A percentile compares a stretch with the other conserved stretches of the same genome.
phyloP scores from a whole-genome alignment of 495 filamentous ascomycete species.

The Cercophora samala region DNA sequence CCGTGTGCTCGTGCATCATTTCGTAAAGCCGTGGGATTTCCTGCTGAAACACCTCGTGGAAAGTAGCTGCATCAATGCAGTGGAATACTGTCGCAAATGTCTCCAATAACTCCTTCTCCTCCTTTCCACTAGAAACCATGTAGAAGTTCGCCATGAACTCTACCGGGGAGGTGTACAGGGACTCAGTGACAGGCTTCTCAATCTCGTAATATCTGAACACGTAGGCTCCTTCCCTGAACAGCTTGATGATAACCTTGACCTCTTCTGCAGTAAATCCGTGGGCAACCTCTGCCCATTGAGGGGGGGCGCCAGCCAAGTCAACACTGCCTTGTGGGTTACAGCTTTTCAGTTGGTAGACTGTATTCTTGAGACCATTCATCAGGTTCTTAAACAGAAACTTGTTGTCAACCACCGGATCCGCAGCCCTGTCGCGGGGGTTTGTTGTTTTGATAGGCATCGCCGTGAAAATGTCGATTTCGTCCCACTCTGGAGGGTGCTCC shows the following conservation, averaged over 20 bases:
- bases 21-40: slow-evolving; percentile 96
- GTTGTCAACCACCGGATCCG: slow-evolving; percentile 94
- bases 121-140: slow-evolving; percentile 84
- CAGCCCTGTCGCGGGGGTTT: slow-evolving; percentile 83
- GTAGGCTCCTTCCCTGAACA: slow-evolving; percentile 92
- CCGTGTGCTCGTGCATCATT: slow-evolving; percentile 96
- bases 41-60: slow-evolving; percentile 96
- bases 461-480: slow-evolving; percentile 95
- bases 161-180: slow-evolving; percentile 70
- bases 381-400: slow-evolving; percentile 98
- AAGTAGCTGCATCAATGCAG: slow-evolving; percentile 95
- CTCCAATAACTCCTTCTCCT: slow-evolving; percentile 96
- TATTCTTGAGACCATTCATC: slow-evolving; percentile 95
- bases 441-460: slow-evolving; percentile 95
- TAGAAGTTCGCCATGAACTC: slow-evolving; percentile 92
- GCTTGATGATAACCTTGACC: slow-evolving; percentile 91
- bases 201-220: slow-evolving; percentile 96
- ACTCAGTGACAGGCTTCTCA: slow-evolving; percentile 72
- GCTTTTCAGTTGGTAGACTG: slow-evolving; percentile 88
- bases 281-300: slow-evolving; percentile 92
- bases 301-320: slow-evolving; percentile 71
- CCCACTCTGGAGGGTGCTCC: slow-evolving; percentile 81
- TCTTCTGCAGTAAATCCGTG: slow-evolving; percentile 98
- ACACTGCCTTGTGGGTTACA: slow-evolving; percentile 72
- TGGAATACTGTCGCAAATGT: slow-evolving; percentile 98